Conservation (phyloP, 1,284 basidiomycete genomes). For the Boletus semigastroideus region DNA sequence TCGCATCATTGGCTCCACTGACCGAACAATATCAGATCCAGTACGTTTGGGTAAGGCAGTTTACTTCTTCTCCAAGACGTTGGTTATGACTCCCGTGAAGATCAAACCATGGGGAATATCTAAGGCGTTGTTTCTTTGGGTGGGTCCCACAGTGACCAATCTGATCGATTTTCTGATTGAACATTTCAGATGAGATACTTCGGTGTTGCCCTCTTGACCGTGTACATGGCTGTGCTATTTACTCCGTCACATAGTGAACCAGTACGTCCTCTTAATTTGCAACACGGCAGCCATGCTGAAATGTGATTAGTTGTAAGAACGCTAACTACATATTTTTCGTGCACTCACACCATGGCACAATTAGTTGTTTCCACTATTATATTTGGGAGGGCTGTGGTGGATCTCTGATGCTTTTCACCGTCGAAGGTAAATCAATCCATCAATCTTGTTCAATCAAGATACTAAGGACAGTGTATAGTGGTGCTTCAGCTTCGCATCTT, state of each 20-base stretch:
- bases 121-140: slow-evolving; percentile 3
- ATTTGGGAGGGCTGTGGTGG: slow-evolving; percentile 2
- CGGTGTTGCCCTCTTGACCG: not conserved
- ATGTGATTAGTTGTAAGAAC: not conserved
- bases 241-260: slow-evolving; percentile 2
- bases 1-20: not conserved
- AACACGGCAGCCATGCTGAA: not conserved
- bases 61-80: not conserved
- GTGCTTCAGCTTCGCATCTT: slow-evolving; percentile 3
- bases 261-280: not conserved
- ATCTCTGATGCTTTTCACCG: slow-evolving; percentile 3
- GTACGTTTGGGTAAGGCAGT: slow-evolving; percentile 1
- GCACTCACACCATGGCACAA: not conserved
- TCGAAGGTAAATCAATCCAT: not conserved
- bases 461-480: not conserved
- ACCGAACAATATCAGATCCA: not conserved
- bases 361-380: slow-evolving; percentile 1
- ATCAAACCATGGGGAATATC: not conserved
- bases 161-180: not conserved
- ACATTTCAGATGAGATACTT: slow-evolving; percentile 3
- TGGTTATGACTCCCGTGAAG: not conserved
- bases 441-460: not conserved
- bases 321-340: not conserved
- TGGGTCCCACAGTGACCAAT: not conserved
- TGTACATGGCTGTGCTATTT: not conserved